Percentiles rank a stretch among this genome's conserved stretches.
These are phyloP conservation scores for Lactarius evosmus DNA, from an alignment of 768 basidiomycete genomes.

Conservation along the genomic window DNA sequence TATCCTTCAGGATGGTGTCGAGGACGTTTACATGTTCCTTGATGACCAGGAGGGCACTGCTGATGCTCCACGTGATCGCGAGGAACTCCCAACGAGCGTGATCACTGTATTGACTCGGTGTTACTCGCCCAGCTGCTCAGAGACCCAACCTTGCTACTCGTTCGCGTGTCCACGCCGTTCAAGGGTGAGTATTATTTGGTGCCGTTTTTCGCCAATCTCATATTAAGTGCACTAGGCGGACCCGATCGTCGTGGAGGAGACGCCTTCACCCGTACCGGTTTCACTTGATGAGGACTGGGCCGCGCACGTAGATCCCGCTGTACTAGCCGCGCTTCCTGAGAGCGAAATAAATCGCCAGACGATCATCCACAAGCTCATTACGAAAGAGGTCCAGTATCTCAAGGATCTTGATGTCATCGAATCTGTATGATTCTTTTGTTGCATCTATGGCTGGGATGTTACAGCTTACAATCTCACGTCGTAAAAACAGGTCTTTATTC, in stretches of 20 bases:
- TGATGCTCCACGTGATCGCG: constrained; percentile 57
- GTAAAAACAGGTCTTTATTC: constrained; percentile 49
- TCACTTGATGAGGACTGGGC: constrained; percentile 46
- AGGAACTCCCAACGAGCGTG: constrained; percentile 84
- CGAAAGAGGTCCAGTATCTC: constrained; percentile 85
- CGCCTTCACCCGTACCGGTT: constrained; percentile 3
- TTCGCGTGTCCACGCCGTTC: constrained; percentile 63
- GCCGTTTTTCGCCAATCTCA: constrained; percentile 4
- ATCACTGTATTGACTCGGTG: constrained; percentile 88
- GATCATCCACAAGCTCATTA: constrained; percentile 85
- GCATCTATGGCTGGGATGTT: constrained; percentile 38
- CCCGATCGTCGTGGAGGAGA: constrained; percentile 13
- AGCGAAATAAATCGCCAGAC: constrained; percentile 83
- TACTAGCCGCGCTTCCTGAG: constrained; percentile 58
- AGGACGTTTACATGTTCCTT: constrained; percentile 91
- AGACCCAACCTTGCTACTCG: constrained; percentile 78
- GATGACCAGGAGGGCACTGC: constrained; percentile 72
- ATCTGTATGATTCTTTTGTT: constrained; percentile 43
- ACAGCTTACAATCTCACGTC: constrained; percentile 40
- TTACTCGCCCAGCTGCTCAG: constrained; percentile 83
- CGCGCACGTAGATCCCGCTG: constrained; percentile 45
- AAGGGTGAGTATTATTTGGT: constrained; percentile 43
- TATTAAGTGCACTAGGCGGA: constrained; percentile 3
- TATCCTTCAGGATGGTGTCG: constrained; percentile 79
- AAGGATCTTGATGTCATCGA: constrained; percentile 85